Conservation (phyloP, 192 early-diverging fungal genomes). For the Coemansia sp. region DNA sequence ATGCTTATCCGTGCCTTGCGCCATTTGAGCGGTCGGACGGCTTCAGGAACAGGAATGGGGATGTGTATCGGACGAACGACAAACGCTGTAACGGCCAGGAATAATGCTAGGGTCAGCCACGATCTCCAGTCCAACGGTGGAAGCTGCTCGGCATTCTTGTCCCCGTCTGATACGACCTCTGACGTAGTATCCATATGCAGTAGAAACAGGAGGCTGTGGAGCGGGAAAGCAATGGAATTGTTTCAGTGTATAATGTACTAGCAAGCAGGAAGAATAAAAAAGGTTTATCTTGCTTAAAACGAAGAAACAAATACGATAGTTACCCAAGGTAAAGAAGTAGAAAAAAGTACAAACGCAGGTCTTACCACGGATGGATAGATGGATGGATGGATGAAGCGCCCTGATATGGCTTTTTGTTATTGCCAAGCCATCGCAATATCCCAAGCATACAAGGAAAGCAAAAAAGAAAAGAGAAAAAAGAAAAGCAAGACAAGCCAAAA, state of each 20-base stretch:
- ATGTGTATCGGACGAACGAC: constrained; percentile 63
- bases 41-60: constrained; percentile 38
- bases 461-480: too few relatives aligned
- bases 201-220: neutral
- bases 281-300: neutral
- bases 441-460: neutral
- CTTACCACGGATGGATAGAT: neutral
- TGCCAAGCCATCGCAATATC: neutral
- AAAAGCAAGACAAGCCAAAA: too few relatives aligned
- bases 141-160: constrained; percentile 17
- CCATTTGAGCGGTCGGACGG: constrained; percentile 4
- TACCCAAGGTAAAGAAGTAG: neutral
- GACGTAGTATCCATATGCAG: neutral
- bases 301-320: neutral
- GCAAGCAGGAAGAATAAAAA: neutral
- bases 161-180: neutral
- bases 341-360: neutral
- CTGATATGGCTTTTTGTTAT: neutral
- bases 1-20: constrained; percentile 47
- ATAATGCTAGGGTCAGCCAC: constrained; percentile 60
- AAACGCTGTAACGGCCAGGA: constrained; percentile 58
- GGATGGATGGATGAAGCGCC: neutral
- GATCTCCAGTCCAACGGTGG: constrained; percentile 45
- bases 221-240: neutral
- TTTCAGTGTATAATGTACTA: too few relatives aligned